Conservation (phyloP, 2,329 filamentous ascomycete genomes). For the Arthrobotrys conoides region DNA sequence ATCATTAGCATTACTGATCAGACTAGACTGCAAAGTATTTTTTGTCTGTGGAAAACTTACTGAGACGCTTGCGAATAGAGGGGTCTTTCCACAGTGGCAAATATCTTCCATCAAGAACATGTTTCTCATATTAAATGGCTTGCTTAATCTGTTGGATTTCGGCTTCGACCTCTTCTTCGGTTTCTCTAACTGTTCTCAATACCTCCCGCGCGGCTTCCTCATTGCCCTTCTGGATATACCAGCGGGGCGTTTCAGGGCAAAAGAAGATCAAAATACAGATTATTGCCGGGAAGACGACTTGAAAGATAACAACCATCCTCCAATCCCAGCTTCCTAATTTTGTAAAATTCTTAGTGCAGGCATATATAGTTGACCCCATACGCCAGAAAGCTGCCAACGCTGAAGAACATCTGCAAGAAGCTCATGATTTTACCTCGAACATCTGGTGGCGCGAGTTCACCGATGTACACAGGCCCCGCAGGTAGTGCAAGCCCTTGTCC, state of each 20-base stretch:
- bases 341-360: constrained; percentile 71
- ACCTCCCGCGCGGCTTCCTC: constrained; percentile 74
- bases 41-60: constrained; percentile 20
- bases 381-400: constrained; percentile 76
- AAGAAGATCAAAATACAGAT: constrained; percentile 76
- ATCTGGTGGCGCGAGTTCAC: constrained; percentile 76
- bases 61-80: constrained; percentile 77
- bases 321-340: constrained; percentile 77
- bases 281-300: constrained; percentile 76
- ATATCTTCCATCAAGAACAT: constrained; percentile 73
- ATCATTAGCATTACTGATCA: background rate
- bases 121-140: constrained; percentile 80
- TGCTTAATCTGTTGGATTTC: constrained; percentile 77
- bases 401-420: constrained; percentile 79
- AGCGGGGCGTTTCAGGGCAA: constrained; percentile 78
- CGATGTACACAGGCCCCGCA: constrained; percentile 79
- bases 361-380: constrained; percentile 79
- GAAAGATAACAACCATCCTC: constrained; percentile 80
- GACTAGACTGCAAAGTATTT: background rate
- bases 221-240: constrained; percentile 76
- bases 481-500: constrained; percentile 79
- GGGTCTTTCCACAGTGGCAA: constrained; percentile 80
- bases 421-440: constrained; percentile 79
- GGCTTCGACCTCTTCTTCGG: constrained; percentile 77
- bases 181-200: constrained; percentile 74